Percentiles rank a stretch among this genome's conserved stretches.
These are phyloP conservation scores for Apophysomyces trapeziformis DNA, from an alignment of 371 early-diverging fungal genomes.

Conservation along the genomic window DNA sequence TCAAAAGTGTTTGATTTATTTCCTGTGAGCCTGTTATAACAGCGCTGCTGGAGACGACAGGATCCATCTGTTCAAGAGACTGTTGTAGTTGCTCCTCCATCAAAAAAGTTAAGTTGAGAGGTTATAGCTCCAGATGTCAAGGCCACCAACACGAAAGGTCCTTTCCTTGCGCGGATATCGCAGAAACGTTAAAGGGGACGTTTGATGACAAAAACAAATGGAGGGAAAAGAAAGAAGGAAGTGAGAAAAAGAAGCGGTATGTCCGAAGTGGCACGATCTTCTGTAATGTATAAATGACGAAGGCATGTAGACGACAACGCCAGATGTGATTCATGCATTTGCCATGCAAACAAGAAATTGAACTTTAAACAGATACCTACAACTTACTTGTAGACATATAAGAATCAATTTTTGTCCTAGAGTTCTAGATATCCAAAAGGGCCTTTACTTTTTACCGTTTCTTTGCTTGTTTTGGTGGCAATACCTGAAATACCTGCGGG, in stretches of 20 bases:
- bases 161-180: background rate
- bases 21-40: background rate
- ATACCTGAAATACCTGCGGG: no score
- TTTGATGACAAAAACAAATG: background rate
- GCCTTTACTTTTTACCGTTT: no score
- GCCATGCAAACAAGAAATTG: no score
- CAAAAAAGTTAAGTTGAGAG: background rate
- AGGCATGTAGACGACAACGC: background rate
- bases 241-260: background rate
- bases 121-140: background rate
- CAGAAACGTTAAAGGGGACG: background rate
- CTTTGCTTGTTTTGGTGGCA: no score
- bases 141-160: background rate
- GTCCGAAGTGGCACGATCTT: slow-evolving; percentile 1
- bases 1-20: background rate
- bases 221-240: background rate
- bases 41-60: background rate
- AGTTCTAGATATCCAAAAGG: no score
- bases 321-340: no score
- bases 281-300: no score
- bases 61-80: background rate
- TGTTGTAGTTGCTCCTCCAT: slow-evolving; percentile 1
- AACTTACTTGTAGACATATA: no score
- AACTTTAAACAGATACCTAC: no score
- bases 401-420: no score